Base-by-base conservation (phyloP, 2,329 filamentous ascomycete genomes). In the Venturia nashicola region DNA sequence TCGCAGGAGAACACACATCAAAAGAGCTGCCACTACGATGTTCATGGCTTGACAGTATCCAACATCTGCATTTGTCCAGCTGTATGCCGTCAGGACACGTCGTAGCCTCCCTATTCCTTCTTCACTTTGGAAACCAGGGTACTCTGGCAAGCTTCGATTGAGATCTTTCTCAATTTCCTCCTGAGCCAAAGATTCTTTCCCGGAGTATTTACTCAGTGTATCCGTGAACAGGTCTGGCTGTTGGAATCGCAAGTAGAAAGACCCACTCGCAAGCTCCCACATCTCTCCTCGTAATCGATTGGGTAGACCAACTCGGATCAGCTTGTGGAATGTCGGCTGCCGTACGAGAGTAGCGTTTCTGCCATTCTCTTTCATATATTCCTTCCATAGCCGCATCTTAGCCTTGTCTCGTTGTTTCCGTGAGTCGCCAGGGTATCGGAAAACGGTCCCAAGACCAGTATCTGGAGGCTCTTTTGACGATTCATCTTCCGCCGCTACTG, bases 21-120 rank as follows among this genome's bases (percentile, higher is more conserved):
- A 82, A 65, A 99, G 79, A n/a, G 94, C 94, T 20, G 94, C 94
- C 63, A 97, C 93, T 42, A 99, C 94, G 69, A 99, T 99, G 75
- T 99, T 99, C 94, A 99, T 99, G 67, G 94, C 94, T 76, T 99
- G 94, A 75, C 94, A 99, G 76, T 99, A 99, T 68, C 94, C 94
- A 64, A 99, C 92, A 68, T 97, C 91, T 62, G 90, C 84, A 71
- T 99, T 94, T 60, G 88, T 90, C 94, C 94, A 99, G 76, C 92
- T 97, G 78, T 99, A 99, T 5, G 94, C 94, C 1, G 93, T 97
- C 64, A 99, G 81, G 44, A 99, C 94, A 65, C 93, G 84, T 65
- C 94, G 86, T 67, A 99, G 80, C 23, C 94, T 84, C 55, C 87
- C 90, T 68, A 99, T 99, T 18, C 94, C 94, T 71, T 97, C 92